These are phyloP conservation scores for Starmerella cellae DNA, from an alignment of 805 yeast species.

Conservation along the genomic window DNA sequence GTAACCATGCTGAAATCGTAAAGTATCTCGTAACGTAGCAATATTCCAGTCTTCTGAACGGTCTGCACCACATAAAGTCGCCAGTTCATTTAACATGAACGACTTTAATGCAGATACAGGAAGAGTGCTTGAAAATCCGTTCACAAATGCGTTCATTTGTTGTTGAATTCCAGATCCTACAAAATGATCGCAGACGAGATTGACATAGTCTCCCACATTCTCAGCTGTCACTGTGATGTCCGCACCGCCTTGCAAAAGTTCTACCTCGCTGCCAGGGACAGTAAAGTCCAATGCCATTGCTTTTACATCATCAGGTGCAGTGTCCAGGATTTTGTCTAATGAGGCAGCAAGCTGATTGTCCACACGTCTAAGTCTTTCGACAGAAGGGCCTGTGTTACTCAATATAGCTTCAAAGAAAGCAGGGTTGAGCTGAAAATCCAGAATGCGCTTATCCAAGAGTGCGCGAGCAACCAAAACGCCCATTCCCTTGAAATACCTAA, in stretches of 20 bases:
- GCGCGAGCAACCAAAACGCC: constrained; percentile 84
- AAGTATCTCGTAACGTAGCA: constrained; percentile 40
- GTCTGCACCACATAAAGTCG: constrained; percentile 43
- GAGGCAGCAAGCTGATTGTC: constrained; percentile 17
- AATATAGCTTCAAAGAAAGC: constrained; percentile 53
- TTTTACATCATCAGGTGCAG: constrained; percentile 34
- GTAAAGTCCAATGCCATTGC: constrained; percentile 52
- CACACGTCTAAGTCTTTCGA: constrained; percentile 12
- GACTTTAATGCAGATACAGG: constrained; percentile 60
- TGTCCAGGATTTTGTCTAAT: constrained; percentile 9
- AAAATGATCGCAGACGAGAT: constrained; percentile 42
- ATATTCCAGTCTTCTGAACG: constrained; percentile 67
- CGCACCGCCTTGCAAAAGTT: constrained; percentile 45
- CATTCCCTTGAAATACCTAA: constrained; percentile 47
- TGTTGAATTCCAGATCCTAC: constrained; percentile 48
- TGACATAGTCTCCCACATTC: constrained; percentile 49
- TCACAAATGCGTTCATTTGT: constrained; percentile 56
- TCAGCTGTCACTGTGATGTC: constrained; percentile 35
- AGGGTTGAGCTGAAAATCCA: constrained; percentile 67
- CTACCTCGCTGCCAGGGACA: constrained; percentile 55
- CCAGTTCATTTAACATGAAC: constrained; percentile 63
- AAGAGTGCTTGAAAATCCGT: constrained; percentile 73
- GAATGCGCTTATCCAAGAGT: constrained; percentile 69
- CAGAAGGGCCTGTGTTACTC: constrained; percentile 4
- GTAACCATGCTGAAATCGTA: constrained; percentile 87